phyloP scores from a whole-genome alignment of 768 basidiomycete species.

The Termitomyces bulborhizus region DNA sequence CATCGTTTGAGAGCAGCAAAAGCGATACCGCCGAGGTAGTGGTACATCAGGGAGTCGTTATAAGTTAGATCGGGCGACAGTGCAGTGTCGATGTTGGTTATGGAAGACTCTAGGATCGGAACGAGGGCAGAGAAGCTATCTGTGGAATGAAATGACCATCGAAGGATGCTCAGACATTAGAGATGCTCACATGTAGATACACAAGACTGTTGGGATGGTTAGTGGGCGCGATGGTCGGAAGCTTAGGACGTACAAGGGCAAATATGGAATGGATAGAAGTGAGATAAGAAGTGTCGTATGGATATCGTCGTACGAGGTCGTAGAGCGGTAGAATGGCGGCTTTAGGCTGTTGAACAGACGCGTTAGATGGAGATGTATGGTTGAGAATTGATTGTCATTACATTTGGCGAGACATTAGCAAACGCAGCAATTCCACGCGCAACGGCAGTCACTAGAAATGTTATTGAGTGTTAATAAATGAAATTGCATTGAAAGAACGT shows the following conservation, averaged over 20 bases:
- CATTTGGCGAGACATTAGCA: conserved; percentile 32
- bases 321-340: conserved; percentile 53
- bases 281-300: conserved; percentile 49
- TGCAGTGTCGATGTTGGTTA: conserved; percentile 54
- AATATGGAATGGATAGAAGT: conserved; percentile 70
- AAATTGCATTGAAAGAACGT: neutral
- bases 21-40: conserved; percentile 75
- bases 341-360: conserved; percentile 19
- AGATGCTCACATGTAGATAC: conserved; percentile 30
- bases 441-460: conserved; percentile 49
- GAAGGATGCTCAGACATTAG: too few species aligned
- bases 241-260: conserved; percentile 40
- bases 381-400: neutral
- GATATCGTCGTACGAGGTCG: conserved; percentile 56
- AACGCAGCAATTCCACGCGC: conserved; percentile 53
- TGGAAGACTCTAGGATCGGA: conserved; percentile 55
- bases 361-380: neutral
- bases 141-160: too few species aligned
- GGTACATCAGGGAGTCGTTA: conserved; percentile 78
- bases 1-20: conserved; percentile 61
- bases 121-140: conserved; percentile 48
- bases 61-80: conserved; percentile 60
- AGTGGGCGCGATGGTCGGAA: neutral
- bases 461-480: neutral
- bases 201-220: conserved; percentile 41